Base-by-base conservation (phyloP, 1,284 basidiomycete species). In the Austroboletus novae-zelandiae region DNA sequence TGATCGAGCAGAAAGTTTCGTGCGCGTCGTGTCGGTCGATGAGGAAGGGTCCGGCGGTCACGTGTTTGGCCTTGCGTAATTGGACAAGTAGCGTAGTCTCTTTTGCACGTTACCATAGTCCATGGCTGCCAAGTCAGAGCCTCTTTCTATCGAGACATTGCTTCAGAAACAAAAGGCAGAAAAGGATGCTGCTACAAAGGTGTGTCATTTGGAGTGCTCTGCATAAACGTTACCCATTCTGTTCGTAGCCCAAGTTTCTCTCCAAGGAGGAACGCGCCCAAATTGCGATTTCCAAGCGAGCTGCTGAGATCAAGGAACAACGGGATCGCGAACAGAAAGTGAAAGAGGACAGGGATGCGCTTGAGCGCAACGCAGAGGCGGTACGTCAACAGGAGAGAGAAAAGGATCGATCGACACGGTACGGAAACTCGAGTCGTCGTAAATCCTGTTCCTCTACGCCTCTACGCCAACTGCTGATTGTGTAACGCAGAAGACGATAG, bases 121-220 rank as follows among this genome's bases (percentile, higher is more conserved):
- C 58, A 79, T 76, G 74, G 56, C 71, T 41, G 32, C 34, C 37
- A 57, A 49, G 53, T 58, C 77, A 42, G 80, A 86, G 65, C 89
- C 89, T 2, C 72, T 91, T 41, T 91, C 89, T 9, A 91, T 96
- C 56, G 92, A 96, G 65, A 80, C 83, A 40, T 73, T 97, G 52
- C 76, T 98, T 14, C 83, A 89, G 60, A 89, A 88, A 70, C 94
- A 98, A 72, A 86, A 82, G 57, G 81, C 78, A 37, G 93, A 95
- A 66, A 91, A 87, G 61, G 93, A 95, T 58, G 89, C 89, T 2
- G 89, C 93, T 46, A 75, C 91, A 46, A 95, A 93, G 80, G 93
- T 91, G 55, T 32, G 53, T 47, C 27, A 18, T 1, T 41, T 20
- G 31, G n/a, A 5, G 7, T 25, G 13, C 13, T 17, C 11, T n/a